These are phyloP conservation scores for Pseudovirgaria hyperparasitica DNA, from an alignment of 2,329 filamentous ascomycete species.

Conservation along the genomic window DNA sequence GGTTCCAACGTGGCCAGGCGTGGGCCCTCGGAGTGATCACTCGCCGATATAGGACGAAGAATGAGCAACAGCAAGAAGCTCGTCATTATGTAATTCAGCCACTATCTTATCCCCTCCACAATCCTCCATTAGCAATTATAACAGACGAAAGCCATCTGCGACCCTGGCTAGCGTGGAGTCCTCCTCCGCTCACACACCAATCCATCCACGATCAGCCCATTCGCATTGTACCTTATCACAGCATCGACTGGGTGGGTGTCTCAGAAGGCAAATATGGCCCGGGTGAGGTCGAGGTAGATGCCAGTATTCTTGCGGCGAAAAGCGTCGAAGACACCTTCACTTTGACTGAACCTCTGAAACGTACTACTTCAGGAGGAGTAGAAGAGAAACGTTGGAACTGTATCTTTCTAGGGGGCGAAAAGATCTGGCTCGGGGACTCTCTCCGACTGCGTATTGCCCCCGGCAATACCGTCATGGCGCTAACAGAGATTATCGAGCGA, in stretches of 20 bases:
- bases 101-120: constrained; percentile 32
- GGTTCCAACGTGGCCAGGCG: constrained; percentile 39
- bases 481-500: constrained; percentile 31
- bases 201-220: constrained; percentile 28
- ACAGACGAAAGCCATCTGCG: constrained; percentile 32
- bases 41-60: constrained; percentile 29
- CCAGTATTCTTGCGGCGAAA: constrained; percentile 44
- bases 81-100: constrained; percentile 34
- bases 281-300: constrained; percentile 41
- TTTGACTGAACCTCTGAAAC: constrained; percentile 35
- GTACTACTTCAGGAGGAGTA: constrained; percentile 20
- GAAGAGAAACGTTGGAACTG: constrained; percentile 38
- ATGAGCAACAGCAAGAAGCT: constrained; percentile 13
- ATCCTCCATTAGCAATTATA: constrained; percentile 29
- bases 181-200: constrained; percentile 36
- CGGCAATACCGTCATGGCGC: constrained; percentile 36
- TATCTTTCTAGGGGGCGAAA: constrained; percentile 45
- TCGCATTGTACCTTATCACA: constrained; percentile 33
- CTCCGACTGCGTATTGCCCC: constrained; percentile 36
- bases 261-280: constrained; percentile 30
- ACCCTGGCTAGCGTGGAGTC: constrained; percentile 47
- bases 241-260: constrained; percentile 38
- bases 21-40: constrained; percentile 43
- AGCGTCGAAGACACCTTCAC: constrained; percentile 43
- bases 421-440: constrained; percentile 46